phyloP scores from a whole-genome alignment of 1,139 yeast species.

The Lodderomyces jiufengensis region DNA sequence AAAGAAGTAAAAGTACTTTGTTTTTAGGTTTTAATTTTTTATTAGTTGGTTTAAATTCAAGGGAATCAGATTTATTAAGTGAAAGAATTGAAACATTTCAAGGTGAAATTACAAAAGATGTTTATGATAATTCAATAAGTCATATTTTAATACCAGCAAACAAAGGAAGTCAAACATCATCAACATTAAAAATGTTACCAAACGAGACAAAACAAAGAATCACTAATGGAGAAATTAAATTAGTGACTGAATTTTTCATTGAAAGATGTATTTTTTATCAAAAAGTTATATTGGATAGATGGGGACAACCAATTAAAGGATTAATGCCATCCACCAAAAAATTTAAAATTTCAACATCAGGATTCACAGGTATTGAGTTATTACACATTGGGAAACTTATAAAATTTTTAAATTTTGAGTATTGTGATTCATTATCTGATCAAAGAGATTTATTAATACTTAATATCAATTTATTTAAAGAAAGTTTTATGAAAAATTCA shows the following conservation, averaged over 20 bases:
- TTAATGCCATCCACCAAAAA: conserved; percentile 29
- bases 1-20: conserved; percentile 15
- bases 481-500: conserved; percentile 32
- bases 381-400: conserved; percentile 70
- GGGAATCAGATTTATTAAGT: conserved; percentile 29
- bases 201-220: conserved; percentile 19
- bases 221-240: conserved; percentile 21
- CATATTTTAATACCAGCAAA: conserved; percentile 43
- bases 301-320: conserved; percentile 64
- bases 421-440: conserved; percentile 49
- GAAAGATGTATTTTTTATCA: conserved; percentile 73
- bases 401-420: conserved; percentile 45
- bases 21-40: conserved; percentile 36
- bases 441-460: conserved; percentile 63
- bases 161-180: conserved; percentile 25
- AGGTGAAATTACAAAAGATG: conserved; percentile 32
- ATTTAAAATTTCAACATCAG: conserved; percentile 63
- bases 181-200: conserved; percentile 26
- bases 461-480: conserved; percentile 50
- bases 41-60: conserved; percentile 35
- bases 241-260: conserved; percentile 80
- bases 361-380: conserved; percentile 80
- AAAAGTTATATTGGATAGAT: conserved; percentile 53
- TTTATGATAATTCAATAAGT: conserved; percentile 24
- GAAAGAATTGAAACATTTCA: conserved; percentile 40